Evolutionary conservation across 345 rosid genomes (phyloP).

Genomic region (Lepidium aucheri): DNA sequence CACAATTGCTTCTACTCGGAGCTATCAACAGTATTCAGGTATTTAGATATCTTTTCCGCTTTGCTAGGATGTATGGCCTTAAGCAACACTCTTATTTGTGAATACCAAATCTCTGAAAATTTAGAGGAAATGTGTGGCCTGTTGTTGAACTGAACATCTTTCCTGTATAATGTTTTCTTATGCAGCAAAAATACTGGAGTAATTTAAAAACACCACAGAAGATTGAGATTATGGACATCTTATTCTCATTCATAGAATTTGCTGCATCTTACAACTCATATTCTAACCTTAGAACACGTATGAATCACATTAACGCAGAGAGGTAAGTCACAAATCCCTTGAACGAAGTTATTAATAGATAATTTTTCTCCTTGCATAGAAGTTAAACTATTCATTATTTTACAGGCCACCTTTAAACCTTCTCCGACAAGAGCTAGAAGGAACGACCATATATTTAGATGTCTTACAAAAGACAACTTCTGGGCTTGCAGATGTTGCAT

Average conservation of each 20-base stretch:
- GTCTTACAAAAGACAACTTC: conserved; percentile 80
- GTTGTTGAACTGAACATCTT: conserved; percentile 6
- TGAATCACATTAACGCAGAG: conserved; percentile 75
- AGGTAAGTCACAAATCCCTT: conserved; percentile 38
- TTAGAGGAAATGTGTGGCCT: background rate
- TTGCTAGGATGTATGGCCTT: background rate
- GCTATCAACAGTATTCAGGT: conserved; percentile 90
- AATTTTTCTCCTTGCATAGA: background rate
- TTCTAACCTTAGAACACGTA: conserved; percentile 67
- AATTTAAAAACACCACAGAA: conserved; percentile 72
- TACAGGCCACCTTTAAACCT: conserved; percentile 92
- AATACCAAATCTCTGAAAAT: background rate
- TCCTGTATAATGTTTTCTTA: conserved; percentile 8
- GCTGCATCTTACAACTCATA: conserved; percentile 88
- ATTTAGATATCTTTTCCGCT: conserved; percentile 1
- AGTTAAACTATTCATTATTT: conserved; percentile 1
- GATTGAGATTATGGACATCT: conserved; percentile 77
- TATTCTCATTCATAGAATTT: conserved; percentile 79
- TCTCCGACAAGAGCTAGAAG: conserved; percentile 88
- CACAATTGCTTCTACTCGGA: conserved; percentile 75
- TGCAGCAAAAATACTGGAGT: conserved; percentile 89
- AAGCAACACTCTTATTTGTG: background rate
- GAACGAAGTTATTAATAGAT: background rate
- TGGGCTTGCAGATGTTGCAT: conserved; percentile 27
- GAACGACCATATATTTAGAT: conserved; percentile 76